Evolutionary conservation across 441 rosid species (phyloP).

Genomic region (Gossypium trilobum): DNA sequence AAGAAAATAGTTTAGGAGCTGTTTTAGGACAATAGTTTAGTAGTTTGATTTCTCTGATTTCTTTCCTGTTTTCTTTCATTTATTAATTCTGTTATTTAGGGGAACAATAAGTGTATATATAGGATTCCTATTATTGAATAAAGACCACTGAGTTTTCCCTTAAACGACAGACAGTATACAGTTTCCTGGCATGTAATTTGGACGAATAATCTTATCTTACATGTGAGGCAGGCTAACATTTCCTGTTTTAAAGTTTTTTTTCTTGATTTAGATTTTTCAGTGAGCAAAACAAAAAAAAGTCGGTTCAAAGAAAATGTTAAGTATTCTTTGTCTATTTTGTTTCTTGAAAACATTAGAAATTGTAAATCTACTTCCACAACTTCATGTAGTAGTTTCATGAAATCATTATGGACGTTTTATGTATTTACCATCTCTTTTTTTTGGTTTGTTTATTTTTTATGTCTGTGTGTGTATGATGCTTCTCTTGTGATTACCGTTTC

Average conservation of each 20-base stretch:
- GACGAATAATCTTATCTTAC: neutral
- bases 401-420: neutral
- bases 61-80: neutral
- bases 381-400: constrained; percentile 7
- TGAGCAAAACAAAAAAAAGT: neutral
- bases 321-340: neutral
- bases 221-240: neutral
- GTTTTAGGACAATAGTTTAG: neutral
- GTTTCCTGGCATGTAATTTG: constrained; percentile 5
- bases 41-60: neutral
- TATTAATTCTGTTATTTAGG: neutral
- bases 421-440: neutral
- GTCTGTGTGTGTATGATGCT: constrained; percentile 4
- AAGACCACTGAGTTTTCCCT: neutral
- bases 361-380: neutral
- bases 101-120: neutral
- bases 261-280: neutral
- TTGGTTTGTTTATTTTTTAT: neutral
- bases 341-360: neutral
- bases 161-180: constrained; percentile 3
- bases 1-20: neutral
- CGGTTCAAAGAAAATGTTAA: neutral
- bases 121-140: neutral
- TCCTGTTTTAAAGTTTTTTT: neutral
- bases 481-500: constrained; percentile 13